Conservation (phyloP, 2,329 filamentous ascomycete species). For the Sarocladium strictum region DNA sequence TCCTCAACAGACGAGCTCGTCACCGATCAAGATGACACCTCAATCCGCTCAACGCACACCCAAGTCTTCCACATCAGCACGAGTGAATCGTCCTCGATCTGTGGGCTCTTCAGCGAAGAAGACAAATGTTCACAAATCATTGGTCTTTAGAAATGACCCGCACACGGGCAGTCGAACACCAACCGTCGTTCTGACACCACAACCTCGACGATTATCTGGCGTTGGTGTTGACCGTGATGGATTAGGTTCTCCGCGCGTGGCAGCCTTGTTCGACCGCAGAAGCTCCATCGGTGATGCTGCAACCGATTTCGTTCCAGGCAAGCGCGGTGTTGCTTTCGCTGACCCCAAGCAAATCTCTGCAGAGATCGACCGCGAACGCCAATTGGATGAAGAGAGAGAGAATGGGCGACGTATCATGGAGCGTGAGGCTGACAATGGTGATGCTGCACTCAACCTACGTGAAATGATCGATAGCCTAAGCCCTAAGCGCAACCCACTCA, state of each 20-base stretch:
- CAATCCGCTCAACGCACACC: slow-evolving; percentile 5
- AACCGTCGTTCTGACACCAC: slow-evolving; percentile 51
- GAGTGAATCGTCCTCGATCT: neutral
- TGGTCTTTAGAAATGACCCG: slow-evolving; percentile 30
- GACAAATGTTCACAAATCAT: neutral
- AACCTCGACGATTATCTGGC: slow-evolving; percentile 53
- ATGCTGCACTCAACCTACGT: slow-evolving; percentile 61
- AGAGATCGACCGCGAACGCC: slow-evolving; percentile 55
- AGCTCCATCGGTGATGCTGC: slow-evolving; percentile 65
- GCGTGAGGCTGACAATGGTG: slow-evolving; percentile 48
- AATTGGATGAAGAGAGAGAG: slow-evolving; percentile 56
- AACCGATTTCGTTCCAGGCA: slow-evolving; percentile 54
- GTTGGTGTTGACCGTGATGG: slow-evolving; percentile 65
- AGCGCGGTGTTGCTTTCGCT: slow-evolving; percentile 52
- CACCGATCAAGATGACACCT: neutral
- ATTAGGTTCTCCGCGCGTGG: slow-evolving; percentile 68
- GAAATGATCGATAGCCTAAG: slow-evolving; percentile 75
- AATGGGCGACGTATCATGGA: slow-evolving; percentile 50
- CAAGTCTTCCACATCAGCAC: neutral
- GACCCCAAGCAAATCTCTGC: slow-evolving; percentile 57
- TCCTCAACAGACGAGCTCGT: neutral
- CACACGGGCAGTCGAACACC: slow-evolving; percentile 54
- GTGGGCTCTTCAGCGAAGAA: slow-evolving; percentile 17
- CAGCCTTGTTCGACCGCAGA: slow-evolving; percentile 64
- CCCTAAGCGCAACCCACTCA: slow-evolving; percentile 63